phyloP scores from a whole-genome alignment of 306 rosid species.

The Sophora flavescens region DNA sequence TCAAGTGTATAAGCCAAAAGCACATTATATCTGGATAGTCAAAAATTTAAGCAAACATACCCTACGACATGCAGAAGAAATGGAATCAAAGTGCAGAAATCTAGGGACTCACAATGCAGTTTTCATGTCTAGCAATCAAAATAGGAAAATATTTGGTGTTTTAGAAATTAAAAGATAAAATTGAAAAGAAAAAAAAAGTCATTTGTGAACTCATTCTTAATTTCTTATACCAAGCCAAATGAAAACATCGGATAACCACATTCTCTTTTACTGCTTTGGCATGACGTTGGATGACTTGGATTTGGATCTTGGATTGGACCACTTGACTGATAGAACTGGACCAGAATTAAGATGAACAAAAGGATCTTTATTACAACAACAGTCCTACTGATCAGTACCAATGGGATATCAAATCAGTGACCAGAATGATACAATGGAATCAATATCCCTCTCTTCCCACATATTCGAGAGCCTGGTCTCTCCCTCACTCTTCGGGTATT shows the following conservation, averaged over 20 bases:
- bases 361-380: no score
- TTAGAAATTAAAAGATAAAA: slow-evolving; percentile 11
- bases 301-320: no score
- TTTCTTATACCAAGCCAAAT: slow-evolving; percentile 21
- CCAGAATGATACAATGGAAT: no score
- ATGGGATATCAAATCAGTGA: no score
- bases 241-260: neutral
- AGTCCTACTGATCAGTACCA: no score
- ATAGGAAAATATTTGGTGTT: neutral
- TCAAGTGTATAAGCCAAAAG: slow-evolving; percentile 9
- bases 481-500: no score
- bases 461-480: no score
- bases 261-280: neutral
- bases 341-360: no score
- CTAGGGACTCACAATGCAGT: neutral
- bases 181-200: neutral
- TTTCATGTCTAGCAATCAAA: slow-evolving; percentile 21
- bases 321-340: no score
- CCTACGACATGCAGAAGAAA: slow-evolving; percentile 21
- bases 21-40: neutral
- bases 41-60: slow-evolving; percentile 19
- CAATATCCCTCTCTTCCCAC: no score
- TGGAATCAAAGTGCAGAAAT: slow-evolving; percentile 12
- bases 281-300: no score
- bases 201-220: neutral